phyloP scores from a whole-genome alignment of 768 basidiomycete species.

The Tricholoma sp. region DNA sequence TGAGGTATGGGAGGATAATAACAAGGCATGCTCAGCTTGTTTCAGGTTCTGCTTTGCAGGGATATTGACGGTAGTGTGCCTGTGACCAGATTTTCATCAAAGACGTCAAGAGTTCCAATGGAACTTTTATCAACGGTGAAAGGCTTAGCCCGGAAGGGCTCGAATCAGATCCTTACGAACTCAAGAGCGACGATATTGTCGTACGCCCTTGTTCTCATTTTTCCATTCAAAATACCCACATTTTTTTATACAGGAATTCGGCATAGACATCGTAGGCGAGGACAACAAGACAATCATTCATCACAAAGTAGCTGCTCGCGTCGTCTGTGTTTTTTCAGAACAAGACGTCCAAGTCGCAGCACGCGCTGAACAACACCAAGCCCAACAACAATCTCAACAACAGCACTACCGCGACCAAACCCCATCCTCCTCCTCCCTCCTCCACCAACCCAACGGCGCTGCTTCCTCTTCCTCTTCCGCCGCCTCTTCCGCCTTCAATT shows the following conservation, averaged over 20 bases:
- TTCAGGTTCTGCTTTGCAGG: neutral
- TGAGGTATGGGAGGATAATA: constrained; percentile 92
- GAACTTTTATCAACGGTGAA: constrained; percentile 97
- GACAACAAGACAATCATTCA: constrained; percentile 98
- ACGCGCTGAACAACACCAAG: constrained; percentile 64
- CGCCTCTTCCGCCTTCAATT: constrained; percentile 13
- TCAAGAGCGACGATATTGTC: constrained; percentile 94
- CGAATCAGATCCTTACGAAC: constrained; percentile 89
- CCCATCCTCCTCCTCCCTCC: constrained; percentile 10
- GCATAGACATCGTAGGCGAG: constrained; percentile 97
- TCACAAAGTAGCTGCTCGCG: constrained; percentile 96
- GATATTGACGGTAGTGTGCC: constrained; percentile 5
- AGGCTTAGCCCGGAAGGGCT: constrained; percentile 84
- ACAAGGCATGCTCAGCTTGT: constrained; percentile 54
- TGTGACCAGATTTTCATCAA: constrained; percentile 85
- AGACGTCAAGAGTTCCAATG: constrained; percentile 97
- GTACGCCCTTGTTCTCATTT: constrained; percentile 44
- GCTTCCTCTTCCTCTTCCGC: neutral
- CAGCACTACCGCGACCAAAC: constrained; percentile 31
- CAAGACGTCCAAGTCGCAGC: constrained; percentile 78
- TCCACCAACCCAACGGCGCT: constrained; percentile 1
- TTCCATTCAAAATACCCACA: constrained; percentile 2
- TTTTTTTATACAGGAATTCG: constrained; percentile 72
- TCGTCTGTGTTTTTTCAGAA: constrained; percentile 81
- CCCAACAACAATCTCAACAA: constrained; percentile 28